phyloP scores from a whole-genome alignment of 345 rosid species.

The Viola odorata region DNA sequence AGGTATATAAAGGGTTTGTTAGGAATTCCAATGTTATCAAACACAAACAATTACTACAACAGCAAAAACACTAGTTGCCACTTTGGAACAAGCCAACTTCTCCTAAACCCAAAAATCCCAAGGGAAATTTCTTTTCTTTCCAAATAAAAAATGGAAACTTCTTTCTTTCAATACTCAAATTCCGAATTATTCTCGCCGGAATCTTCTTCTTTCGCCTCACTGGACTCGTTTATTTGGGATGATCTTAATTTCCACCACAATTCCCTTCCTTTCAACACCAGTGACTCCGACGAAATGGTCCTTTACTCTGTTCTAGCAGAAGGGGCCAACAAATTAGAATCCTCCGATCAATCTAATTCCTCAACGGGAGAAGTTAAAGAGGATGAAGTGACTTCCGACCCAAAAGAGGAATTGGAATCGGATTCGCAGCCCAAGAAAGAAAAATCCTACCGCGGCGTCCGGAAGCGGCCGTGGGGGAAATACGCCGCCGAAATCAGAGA shows the following conservation, averaged over 20 bases:
- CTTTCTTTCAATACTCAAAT: constrained; percentile 7
- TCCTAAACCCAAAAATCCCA: neutral
- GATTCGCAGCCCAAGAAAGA: constrained; percentile 12
- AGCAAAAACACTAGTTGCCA: neutral
- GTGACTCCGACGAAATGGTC: constrained; percentile 41
- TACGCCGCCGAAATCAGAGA: constrained; percentile 49
- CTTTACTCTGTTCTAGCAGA: constrained; percentile 31
- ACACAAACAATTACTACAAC: neutral
- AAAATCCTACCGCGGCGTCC: constrained; percentile 37
- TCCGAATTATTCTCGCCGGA: constrained; percentile 30
- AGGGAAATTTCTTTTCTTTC: neutral
- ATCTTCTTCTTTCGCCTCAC: constrained; percentile 34
- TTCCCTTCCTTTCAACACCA: constrained; percentile 29
- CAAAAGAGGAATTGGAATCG: neutral
- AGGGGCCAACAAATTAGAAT: constrained; percentile 16
- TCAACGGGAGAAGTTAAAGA: constrained; percentile 15
- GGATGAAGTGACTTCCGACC: constrained; percentile 30
- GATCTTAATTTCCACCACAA: constrained; percentile 25
- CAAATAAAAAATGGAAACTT: constrained; percentile 27
- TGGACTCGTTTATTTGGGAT: constrained; percentile 31
- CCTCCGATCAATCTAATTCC: constrained; percentile 32
- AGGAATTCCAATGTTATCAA: neutral
- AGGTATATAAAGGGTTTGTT: constrained; percentile 16
- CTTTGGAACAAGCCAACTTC: neutral
- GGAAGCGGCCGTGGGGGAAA: constrained; percentile 51